Conservation (phyloP, 2,329 filamentous ascomycete species). For the Cryphonectria carpinicola region DNA sequence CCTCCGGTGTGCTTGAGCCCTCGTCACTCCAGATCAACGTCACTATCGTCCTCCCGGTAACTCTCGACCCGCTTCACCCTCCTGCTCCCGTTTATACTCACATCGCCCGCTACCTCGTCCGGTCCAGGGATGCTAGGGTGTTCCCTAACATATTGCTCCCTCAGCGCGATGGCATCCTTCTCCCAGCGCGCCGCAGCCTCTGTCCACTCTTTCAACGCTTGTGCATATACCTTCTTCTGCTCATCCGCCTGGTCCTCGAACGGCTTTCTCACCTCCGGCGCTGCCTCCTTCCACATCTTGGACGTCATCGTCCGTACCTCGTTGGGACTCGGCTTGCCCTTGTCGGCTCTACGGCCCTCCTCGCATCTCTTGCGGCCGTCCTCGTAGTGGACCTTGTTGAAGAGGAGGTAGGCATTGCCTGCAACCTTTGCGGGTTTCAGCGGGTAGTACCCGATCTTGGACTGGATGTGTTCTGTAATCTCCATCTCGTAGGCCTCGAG, state of each 20-base stretch:
- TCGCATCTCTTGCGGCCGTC: slow-evolving; percentile 63
- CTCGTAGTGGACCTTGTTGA: slow-evolving; percentile 79
- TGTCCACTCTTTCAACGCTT: slow-evolving; percentile 62
- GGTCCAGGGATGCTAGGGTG: slow-evolving; percentile 51
- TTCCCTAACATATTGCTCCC: slow-evolving; percentile 55
- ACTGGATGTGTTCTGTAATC: slow-evolving; percentile 55
- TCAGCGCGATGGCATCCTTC: slow-evolving; percentile 59
- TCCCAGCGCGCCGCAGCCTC: slow-evolving; percentile 74
- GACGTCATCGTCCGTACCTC: slow-evolving; percentile 86
- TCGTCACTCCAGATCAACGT: slow-evolving; percentile 36
- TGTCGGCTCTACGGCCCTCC: slow-evolving; percentile 65
- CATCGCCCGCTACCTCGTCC: slow-evolving; percentile 33
- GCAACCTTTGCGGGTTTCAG: slow-evolving; percentile 72
- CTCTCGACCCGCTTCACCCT: slow-evolving; percentile 39
- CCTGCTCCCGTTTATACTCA: slow-evolving; percentile 16
- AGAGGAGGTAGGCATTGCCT: slow-evolving; percentile 87
- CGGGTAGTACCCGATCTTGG: slow-evolving; percentile 74
- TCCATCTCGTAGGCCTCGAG: slow-evolving; percentile 61
- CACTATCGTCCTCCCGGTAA: slow-evolving; percentile 45
- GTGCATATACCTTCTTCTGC: slow-evolving; percentile 68
- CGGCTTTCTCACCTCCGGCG: slow-evolving; percentile 71
- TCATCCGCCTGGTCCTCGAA: slow-evolving; percentile 75
- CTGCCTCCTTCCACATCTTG: slow-evolving; percentile 85
- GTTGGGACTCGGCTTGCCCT: slow-evolving; percentile 70
- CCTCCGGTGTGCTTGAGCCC: not conserved